Percentiles rank a stretch among this genome's conserved stretches.
Conservation (phyloP, 1,139 yeast species). For the Ogataea hybrid region DNA sequence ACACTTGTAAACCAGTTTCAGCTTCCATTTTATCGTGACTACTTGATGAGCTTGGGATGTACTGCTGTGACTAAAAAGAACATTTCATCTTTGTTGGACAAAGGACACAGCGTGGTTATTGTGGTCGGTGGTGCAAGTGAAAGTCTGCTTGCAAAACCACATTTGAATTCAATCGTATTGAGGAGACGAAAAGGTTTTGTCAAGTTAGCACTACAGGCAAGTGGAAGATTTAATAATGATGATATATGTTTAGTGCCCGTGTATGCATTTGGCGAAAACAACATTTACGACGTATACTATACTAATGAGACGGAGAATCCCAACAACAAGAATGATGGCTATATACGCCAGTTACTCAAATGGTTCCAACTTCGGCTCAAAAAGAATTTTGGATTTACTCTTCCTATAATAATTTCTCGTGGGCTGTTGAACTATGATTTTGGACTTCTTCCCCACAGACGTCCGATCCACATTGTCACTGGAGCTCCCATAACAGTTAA, state of each 20-base stretch:
- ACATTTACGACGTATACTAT: conserved; percentile 30
- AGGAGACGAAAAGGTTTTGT: conserved; percentile 85
- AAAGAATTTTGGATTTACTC: conserved; percentile 69
- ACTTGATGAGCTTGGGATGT: conserved; percentile 74
- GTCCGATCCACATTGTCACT: conserved; percentile 74
- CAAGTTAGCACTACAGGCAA: conserved; percentile 69
- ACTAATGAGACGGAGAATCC: conserved; percentile 16
- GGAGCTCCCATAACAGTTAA: conserved; percentile 67
- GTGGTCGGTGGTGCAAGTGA: conserved; percentile 98
- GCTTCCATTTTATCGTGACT: conserved; percentile 88
- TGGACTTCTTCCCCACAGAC: conserved; percentile 84
- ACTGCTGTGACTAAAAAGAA: conserved; percentile 82
- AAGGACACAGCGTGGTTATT: conserved; percentile 75
- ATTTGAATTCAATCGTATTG: conserved; percentile 61
- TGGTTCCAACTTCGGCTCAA: conserved; percentile 72
- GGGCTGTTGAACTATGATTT: conserved; percentile 92
- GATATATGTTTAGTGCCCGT: conserved; percentile 82
- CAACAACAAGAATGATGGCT: conserved; percentile 14
- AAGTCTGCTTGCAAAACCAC: conserved; percentile 67
- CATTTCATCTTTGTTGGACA: conserved; percentile 60
- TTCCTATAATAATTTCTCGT: conserved; percentile 90
- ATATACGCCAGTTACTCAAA: conserved; percentile 35
- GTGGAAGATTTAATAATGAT: conserved; percentile 37
- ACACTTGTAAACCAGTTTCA: conserved; percentile 84
- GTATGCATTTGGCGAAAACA: conserved; percentile 86